Base-by-base conservation (phyloP, 2,329 filamentous ascomycete genomes). In the Colletotrichum godetiae region DNA sequence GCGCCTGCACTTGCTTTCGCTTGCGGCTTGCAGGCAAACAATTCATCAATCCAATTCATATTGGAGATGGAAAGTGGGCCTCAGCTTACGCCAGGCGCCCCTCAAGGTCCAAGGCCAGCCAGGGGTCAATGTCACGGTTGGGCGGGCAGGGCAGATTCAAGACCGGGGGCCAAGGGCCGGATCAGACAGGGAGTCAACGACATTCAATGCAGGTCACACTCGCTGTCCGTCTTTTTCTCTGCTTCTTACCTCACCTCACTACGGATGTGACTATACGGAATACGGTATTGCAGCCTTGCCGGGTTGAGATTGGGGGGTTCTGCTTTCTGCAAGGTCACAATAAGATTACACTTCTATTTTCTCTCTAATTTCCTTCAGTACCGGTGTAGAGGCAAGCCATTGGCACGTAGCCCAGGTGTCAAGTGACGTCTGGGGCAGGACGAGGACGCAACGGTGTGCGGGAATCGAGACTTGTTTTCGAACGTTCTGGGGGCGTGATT, bases 321-420 rank as follows among this genome's bases (percentile, higher is more conserved):
- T n/a, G 42, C 19, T 13, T 63, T 24, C n/a, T 37, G 49, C 61
- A 37, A 15, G 46, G 22, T 35, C 46, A 15, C 13, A 15, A 64
- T 64, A 49, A 73, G 42, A 73, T 65, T 73, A 59, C 66, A 31
- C 24, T 59, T 64, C 55, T 60, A 70, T 61, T 70, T 70, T 64
- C 59, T 70, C 66, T 15, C 53, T 24, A 37, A 53, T 60, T 27
- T 65, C 46, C 42, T 35, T 61, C 46, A 29, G 57, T 24, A 49
- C 42, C 42, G 42, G 42, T 22, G 42, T 49, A 19, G 46, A 64
- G 33, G 27, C 46, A 65, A 65, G 55, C 59, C 55, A 70, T 53
- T 37, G 59, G n/a, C 42, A 56, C 31, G 46, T 56, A 49, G 53
- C 67, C 53, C 29, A 33, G 42, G 42, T 73, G 70, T 60, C 58